Base-by-base conservation (phyloP, 2,329 filamentous ascomycete species). In the Aureobasidium melanogenum region DNA sequence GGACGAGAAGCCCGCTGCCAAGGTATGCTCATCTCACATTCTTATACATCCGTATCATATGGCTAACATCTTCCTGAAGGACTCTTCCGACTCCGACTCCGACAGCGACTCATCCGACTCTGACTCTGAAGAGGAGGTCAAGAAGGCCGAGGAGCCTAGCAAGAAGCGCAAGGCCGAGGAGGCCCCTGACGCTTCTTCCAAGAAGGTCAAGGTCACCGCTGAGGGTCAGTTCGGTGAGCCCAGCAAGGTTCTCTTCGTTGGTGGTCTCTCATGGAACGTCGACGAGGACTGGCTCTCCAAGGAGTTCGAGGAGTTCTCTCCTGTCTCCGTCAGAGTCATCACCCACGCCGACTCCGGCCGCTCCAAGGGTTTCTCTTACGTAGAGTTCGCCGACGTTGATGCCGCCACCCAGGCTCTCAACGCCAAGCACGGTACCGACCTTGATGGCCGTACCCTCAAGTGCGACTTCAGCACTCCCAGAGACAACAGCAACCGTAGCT, bases 321-420 rank as follows among this genome's bases (percentile, higher is more conserved):
- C 88, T 70, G 77, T 80, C 66, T 83, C 84, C 69, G 88, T 86
- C 66, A 88, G 90, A 69, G 86, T 96, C 71, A 89, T 96, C 74
- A 92, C 86, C 68, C 90, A 96, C 79, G 87, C 87, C 74, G 84
- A 87, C 61, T 83, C 81, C 70, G 89, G 89, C 70, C 88, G 90
- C 72, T 93, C 91, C 76, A 91, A 91, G 78, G 92, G 83, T 67
- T 96, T 95, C 75, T 92, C 92, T 64, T 97, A 96, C 73, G 89
- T 96, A 69, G 91, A 96, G 80, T 96, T 92, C 76, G 80, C 81
- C 72, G 84, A 80, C 67, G 76, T 82, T 63, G 86, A 83, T 63
- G 82, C 84, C 72, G 88, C 88, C 61, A 82, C 83, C 69, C 86
- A 86, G 73, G 90, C 90, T 61, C 83, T 87, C 67, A 84, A 87